These are phyloP conservation scores for Veloboletus limbatus DNA, from an alignment of 1,284 basidiomycete genomes.

Conservation along the genomic window DNA sequence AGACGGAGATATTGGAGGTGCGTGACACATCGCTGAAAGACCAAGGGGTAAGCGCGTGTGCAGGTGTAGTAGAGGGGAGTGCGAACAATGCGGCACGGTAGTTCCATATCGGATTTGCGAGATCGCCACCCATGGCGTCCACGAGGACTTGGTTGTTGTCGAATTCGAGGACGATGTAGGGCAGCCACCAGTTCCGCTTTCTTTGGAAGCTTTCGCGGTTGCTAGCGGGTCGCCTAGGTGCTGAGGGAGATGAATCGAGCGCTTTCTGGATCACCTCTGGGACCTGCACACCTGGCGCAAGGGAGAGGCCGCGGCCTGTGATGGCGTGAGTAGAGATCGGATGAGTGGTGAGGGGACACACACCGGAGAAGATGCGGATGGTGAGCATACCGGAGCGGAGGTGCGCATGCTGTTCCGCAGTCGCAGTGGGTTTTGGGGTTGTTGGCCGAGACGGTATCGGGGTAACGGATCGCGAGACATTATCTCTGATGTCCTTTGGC, in stretches of 20 bases:
- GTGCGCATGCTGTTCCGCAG: constrained; percentile 47
- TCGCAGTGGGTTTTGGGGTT: constrained; percentile 62
- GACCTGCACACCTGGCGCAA: constrained; percentile 71
- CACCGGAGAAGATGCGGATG: constrained; percentile 85
- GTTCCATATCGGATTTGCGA: constrained; percentile 87
- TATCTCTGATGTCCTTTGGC: constrained; percentile 65
- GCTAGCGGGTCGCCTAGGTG: constrained; percentile 53
- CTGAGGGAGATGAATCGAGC: constrained; percentile 54
- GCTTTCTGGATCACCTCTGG: constrained; percentile 88
- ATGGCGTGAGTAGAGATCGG: not conserved
- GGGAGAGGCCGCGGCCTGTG: constrained; percentile 68
- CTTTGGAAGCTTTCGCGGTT: constrained; percentile 87
- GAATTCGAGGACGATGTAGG: constrained; percentile 96
- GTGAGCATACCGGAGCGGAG: constrained; percentile 82
- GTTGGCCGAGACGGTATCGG: constrained; percentile 70
- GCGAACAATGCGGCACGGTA: constrained; percentile 94
- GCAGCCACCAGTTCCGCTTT: constrained; percentile 93
- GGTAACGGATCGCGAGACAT: constrained; percentile 70
- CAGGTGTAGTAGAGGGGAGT: not conserved
- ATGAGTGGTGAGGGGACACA: constrained; percentile 15
- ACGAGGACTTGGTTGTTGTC: constrained; percentile 99
- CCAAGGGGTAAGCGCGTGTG: constrained; percentile 5
- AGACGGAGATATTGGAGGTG: constrained; percentile 86
- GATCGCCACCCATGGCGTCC: constrained; percentile 91
- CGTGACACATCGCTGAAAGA: constrained; percentile 75